A percentile compares a stretch with the other conserved stretches of the same genome.
phyloP scores from a whole-genome alignment of 2,329 filamentous ascomycete species.

The Exophiala phaeomuriformis region DNA sequence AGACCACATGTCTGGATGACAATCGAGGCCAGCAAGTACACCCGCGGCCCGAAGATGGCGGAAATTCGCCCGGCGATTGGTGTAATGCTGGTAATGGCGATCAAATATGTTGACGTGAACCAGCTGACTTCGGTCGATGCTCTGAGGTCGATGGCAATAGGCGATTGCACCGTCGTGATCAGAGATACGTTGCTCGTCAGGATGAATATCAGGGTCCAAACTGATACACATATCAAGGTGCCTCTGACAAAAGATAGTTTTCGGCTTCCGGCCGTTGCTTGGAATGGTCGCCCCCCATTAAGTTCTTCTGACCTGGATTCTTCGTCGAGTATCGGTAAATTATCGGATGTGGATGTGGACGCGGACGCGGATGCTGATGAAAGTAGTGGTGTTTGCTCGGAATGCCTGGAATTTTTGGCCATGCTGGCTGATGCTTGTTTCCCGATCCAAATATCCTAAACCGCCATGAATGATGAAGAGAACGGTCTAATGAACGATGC shows the following conservation, averaged over 20 bases:
- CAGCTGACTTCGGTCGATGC: conserved; percentile 67
- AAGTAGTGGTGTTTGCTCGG: conserved; percentile 13
- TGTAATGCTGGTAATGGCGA: conserved; percentile 52
- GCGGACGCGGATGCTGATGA: conserved; percentile 1
- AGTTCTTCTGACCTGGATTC: background rate
- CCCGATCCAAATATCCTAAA: background rate
- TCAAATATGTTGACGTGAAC: conserved; percentile 74
- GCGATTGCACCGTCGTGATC: conserved; percentile 72
- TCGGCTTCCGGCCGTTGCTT: background rate
- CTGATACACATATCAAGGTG: conserved; percentile 19
- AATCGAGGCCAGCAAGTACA: conserved; percentile 57
- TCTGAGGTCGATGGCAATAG: conserved; percentile 66
- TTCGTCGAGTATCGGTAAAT: background rate
- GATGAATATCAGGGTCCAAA: conserved; percentile 26
- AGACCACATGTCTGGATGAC: conserved; percentile 55
- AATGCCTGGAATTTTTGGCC: background rate
- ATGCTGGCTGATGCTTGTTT: background rate
- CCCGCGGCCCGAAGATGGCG: conserved; percentile 60
- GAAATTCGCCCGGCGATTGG: conserved; percentile 66
- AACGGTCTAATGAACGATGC: too few species aligned
- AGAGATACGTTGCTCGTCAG: conserved; percentile 60
- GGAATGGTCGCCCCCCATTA: background rate
- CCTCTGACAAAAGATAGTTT: conserved; percentile 15
- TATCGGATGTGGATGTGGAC: background rate
- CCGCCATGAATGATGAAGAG: conserved; percentile 2